Conservation (phyloP, 805 yeast species). For the Candida schatavii region DNA sequence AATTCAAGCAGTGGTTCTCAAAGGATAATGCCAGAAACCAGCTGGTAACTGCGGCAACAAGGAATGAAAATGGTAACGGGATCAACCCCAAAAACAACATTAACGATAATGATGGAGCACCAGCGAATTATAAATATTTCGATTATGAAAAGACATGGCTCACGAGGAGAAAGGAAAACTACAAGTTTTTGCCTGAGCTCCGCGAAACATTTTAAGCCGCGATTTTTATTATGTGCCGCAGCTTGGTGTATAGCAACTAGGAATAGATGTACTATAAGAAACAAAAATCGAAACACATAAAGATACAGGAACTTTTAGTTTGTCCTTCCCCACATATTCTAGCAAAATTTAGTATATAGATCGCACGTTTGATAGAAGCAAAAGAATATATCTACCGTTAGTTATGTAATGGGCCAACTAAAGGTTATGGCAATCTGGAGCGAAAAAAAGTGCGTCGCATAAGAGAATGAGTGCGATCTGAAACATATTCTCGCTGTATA, state of each 20-base stretch:
- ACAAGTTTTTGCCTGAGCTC: constrained; percentile 27
- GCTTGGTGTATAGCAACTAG: not conserved
- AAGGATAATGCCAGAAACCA: constrained; percentile 50
- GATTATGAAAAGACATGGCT: constrained; percentile 69
- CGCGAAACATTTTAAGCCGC: constrained; percentile 26
- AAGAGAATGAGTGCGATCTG: not conserved
- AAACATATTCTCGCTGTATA: too few relatives aligned
- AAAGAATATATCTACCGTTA: not conserved
- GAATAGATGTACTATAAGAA: not conserved
- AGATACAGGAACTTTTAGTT: too few relatives aligned
- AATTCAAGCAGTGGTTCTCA: constrained; percentile 77
- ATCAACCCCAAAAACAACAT: constrained; percentile 4
- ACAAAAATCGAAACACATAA: too few relatives aligned
- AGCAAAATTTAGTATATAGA: too few relatives aligned
- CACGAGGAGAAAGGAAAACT: constrained; percentile 42
- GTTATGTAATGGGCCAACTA: too few relatives aligned
- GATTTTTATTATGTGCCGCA: too few relatives aligned
- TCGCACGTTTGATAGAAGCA: too few relatives aligned
- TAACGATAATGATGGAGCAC: constrained; percentile 34
- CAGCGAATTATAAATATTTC: constrained; percentile 69
- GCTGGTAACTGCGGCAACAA: constrained; percentile 14
- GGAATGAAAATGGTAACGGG: constrained; percentile 14
- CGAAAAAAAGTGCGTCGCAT: not conserved
- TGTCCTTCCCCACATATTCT: too few relatives aligned
- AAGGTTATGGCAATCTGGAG: too few relatives aligned